Conservation (phyloP, 805 yeast species). For the Priceomyces medius region DNA sequence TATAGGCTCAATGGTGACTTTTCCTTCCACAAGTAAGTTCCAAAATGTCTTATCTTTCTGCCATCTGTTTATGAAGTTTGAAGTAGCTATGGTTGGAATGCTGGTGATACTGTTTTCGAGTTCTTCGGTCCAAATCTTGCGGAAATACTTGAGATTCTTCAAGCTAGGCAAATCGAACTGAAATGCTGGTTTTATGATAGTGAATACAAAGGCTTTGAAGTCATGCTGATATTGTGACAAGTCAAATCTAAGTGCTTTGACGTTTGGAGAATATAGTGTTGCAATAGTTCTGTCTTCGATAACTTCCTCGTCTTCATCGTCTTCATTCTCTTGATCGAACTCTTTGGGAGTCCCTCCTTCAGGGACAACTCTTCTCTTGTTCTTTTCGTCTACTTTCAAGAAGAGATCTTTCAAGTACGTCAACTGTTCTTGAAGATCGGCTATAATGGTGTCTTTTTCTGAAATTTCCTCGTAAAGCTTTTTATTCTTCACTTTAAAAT, state of each 20-base stretch:
- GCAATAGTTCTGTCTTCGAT: slow-evolving; percentile 16
- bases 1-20: slow-evolving; percentile 82
- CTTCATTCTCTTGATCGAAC: slow-evolving; percentile 3
- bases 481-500: slow-evolving; percentile 56
- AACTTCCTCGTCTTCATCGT: slow-evolving; percentile 7
- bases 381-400: slow-evolving; percentile 51
- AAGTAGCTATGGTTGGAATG: slow-evolving; percentile 48
- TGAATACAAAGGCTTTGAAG: slow-evolving; percentile 41
- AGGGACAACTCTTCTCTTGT: slow-evolving; percentile 12
- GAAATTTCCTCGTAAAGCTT: slow-evolving; percentile 51
- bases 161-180: slow-evolving; percentile 39
- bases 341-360: slow-evolving; percentile 15
- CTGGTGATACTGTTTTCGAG: slow-evolving; percentile 49
- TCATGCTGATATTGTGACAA: slow-evolving; percentile 39
- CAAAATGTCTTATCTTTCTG: slow-evolving; percentile 52
- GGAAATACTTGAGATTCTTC: slow-evolving; percentile 58
- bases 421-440: slow-evolving; percentile 64
- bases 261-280: slow-evolving; percentile 32
- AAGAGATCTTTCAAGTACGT: slow-evolving; percentile 61
- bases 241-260: slow-evolving; percentile 45
- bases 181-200: slow-evolving; percentile 33
- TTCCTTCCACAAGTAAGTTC: slow-evolving; percentile 71
- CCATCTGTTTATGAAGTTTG: slow-evolving; percentile 46
- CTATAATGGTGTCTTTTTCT: slow-evolving; percentile 70
- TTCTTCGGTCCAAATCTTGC: slow-evolving; percentile 69